Conservation (phyloP, 1,139 yeast species). For the Yamadazyma buinensis region DNA sequence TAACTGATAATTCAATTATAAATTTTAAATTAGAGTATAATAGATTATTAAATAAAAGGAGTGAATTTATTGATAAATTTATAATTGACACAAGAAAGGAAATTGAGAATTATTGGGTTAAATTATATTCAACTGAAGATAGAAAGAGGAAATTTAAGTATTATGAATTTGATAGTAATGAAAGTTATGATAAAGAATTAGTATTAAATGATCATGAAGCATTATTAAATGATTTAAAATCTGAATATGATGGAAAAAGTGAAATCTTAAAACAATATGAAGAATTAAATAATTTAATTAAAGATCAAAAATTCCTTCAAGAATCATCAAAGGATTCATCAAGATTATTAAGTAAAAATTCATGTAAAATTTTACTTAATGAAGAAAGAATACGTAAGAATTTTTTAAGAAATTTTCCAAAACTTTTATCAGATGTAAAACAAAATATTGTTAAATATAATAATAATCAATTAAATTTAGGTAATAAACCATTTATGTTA, state of each 20-base stretch:
- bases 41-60: conserved; percentile 57
- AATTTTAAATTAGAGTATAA: conserved; percentile 52
- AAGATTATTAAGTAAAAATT: conserved; percentile 68
- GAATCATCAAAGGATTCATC: conserved; percentile 79
- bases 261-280: conserved; percentile 55
- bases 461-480: conserved; percentile 21
- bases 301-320: conserved; percentile 60
- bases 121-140: conserved; percentile 51
- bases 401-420: conserved; percentile 65
- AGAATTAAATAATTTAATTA: conserved; percentile 50
- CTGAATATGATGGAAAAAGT: conserved; percentile 47
- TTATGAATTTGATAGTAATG: conserved; percentile 26
- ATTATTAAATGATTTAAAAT: conserved; percentile 52
- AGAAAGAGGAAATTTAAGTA: conserved; percentile 38
- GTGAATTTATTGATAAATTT: conserved; percentile 62
- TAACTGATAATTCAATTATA: conserved; percentile 34
- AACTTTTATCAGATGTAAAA: conserved; percentile 51
- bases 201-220: conserved; percentile 58
- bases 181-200: conserved; percentile 48
- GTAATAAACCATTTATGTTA: conserved; percentile 36
- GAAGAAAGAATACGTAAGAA: conserved; percentile 77
- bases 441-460: conserved; percentile 47
- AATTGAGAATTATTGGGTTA: conserved; percentile 60
- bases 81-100: conserved; percentile 58
- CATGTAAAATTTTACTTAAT: conserved; percentile 71